A percentile compares a stretch with the other conserved stretches of the same genome.
Evolutionary conservation across 202 grass and related monocot species (phyloP).

Genomic region (Schoenoplectus triqueter): DNA sequence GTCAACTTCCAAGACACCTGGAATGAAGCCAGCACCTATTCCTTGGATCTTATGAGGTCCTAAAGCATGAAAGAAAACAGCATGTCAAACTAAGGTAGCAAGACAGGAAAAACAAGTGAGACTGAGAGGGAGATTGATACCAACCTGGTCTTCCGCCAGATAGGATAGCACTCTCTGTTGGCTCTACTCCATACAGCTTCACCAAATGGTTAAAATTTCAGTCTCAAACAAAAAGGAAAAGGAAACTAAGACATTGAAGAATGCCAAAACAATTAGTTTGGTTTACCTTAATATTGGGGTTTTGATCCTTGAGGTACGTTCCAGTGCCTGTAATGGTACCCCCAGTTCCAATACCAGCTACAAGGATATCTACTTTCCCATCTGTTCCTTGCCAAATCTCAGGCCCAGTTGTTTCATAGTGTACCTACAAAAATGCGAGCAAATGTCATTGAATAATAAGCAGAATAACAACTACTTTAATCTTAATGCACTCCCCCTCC

Average conservation of each 20-base stretch:
- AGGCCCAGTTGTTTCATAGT: constrained; percentile 53
- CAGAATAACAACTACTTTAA: neutral
- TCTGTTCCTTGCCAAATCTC: constrained; percentile 51
- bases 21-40: constrained; percentile 55
- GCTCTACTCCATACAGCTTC: constrained; percentile 54
- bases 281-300: constrained; percentile 46
- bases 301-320: constrained; percentile 49
- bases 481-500: neutral
- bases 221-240: constrained; percentile 8
- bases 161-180: constrained; percentile 53
- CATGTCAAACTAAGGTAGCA: neutral
- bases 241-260: neutral
- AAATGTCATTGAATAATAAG: neutral
- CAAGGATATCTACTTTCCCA: constrained; percentile 47
- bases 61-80: constrained; percentile 8
- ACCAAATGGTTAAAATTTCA: constrained; percentile 2
- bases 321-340: constrained; percentile 50
- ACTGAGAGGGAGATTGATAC: neutral
- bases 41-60: constrained; percentile 64
- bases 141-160: constrained; percentile 53
- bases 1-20: constrained; percentile 51
- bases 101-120: neutral
- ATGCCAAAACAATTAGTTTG: neutral
- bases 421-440: constrained; percentile 28
- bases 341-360: constrained; percentile 52